phyloP scores from a whole-genome alignment of 2,329 filamentous ascomycete genomes.

The Epichloe glyceriae region DNA sequence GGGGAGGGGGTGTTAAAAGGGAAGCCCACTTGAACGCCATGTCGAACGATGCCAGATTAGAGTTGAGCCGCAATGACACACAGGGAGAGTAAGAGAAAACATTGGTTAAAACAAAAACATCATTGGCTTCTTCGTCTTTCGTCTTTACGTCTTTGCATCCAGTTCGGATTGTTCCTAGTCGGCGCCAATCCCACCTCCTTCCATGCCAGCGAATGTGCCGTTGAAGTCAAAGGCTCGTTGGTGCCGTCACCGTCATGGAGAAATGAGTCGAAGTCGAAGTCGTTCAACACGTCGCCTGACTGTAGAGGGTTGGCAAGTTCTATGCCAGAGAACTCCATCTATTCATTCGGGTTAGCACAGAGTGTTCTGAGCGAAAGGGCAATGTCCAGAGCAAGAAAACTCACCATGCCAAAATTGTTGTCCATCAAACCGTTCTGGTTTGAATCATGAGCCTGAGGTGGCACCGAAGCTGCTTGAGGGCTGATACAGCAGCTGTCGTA shows the following conservation, averaged over 20 bases:
- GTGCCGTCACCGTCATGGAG: constrained; percentile 39
- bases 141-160: neutral
- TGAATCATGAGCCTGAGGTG: constrained; percentile 30
- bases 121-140: neutral
- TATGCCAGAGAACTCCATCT: constrained; percentile 35
- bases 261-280: constrained; percentile 58
- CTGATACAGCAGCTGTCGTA: constrained; percentile 14
- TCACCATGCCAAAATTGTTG: constrained; percentile 32
- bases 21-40: constrained; percentile 23
- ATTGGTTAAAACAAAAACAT: neutral
- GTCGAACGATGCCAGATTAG: constrained; percentile 28
- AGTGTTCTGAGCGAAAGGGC: neutral
- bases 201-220: constrained; percentile 36
- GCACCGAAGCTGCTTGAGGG: constrained; percentile 18
- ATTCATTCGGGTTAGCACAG: constrained; percentile 6
- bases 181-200: constrained; percentile 43
- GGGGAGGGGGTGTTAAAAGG: too few relatives aligned
- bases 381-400: constrained; percentile 9
- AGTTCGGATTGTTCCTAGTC: constrained; percentile 26
- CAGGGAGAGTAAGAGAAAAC: constrained; percentile 13
- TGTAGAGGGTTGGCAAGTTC: constrained; percentile 43
- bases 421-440: constrained; percentile 38
- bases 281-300: constrained; percentile 45
- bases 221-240: constrained; percentile 38
- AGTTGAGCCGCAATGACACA: constrained; percentile 17